Conservation (phyloP, 331 rosid species). For the Arachis monticola region DNA sequence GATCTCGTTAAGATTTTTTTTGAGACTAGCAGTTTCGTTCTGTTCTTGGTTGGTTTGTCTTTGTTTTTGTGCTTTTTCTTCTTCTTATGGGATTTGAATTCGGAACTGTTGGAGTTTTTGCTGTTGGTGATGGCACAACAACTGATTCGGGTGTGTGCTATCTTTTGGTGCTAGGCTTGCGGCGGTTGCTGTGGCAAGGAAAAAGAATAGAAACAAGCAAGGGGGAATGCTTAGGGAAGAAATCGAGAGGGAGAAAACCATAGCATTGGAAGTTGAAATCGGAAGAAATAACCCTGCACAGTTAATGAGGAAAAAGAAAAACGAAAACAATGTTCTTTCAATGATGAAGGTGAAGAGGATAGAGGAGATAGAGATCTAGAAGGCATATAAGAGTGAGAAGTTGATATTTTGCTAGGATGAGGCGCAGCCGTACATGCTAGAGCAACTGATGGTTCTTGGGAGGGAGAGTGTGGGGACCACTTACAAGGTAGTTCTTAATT, state of each 20-base stretch:
- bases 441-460: constrained; percentile 85
- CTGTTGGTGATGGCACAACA: no score
- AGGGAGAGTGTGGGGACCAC: constrained; percentile 85
- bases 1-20: no score
- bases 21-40: no score
- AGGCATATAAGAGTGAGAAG: constrained; percentile 60
- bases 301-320: no score
- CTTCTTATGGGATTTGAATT: no score
- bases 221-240: background rate
- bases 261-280: constrained; percentile 20
- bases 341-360: background rate
- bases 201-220: background rate
- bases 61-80: no score
- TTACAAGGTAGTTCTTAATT: constrained; percentile 83
- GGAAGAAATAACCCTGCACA: background rate
- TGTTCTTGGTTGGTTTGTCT: no score
- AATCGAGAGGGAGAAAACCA: constrained; percentile 11
- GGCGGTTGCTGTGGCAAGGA: constrained; percentile 39
- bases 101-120: no score
- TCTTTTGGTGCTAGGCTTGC: constrained; percentile 38
- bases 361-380: constrained; percentile 34
- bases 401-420: constrained; percentile 77
- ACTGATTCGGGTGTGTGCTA: no score
- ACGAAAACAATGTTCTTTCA: background rate
- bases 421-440: constrained; percentile 63